These are phyloP conservation scores for Tuber magnatum DNA, from an alignment of 495 filamentous ascomycete genomes.

Conservation along the genomic window DNA sequence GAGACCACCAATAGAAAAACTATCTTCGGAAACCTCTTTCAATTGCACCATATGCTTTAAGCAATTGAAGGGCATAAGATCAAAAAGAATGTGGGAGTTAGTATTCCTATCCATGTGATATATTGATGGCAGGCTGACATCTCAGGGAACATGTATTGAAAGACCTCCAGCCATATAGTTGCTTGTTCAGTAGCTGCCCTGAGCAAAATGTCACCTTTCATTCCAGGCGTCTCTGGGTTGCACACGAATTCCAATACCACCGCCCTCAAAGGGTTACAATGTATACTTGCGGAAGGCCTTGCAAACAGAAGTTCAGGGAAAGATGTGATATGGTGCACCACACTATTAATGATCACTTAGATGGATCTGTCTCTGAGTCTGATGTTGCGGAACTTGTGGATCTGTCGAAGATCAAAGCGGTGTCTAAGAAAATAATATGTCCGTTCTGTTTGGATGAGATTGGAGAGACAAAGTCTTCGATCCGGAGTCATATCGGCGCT, in stretches of 20 bases:
- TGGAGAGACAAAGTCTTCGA: background rate
- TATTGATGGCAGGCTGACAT: background rate
- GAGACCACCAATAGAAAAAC: conserved; percentile 3
- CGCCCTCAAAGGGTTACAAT: conserved; percentile 8
- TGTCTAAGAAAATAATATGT: background rate
- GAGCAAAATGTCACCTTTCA: conserved; percentile 7
- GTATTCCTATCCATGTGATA: background rate
- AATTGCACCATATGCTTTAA: conserved; percentile 10
- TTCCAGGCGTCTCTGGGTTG: conserved; percentile 6
- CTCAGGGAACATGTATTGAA: conserved; percentile 11
- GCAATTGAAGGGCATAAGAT: background rate
- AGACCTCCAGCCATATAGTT: conserved; percentile 18
- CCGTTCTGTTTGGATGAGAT: conserved; percentile 11
- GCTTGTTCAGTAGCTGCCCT: conserved; percentile 15
- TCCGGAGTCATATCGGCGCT: conserved; percentile 11
- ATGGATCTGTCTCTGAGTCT: background rate
- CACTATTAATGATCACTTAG: conserved; percentile 6
- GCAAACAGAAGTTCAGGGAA: conserved; percentile 5
- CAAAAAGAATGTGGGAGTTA: conserved; percentile 11
- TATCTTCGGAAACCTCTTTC: background rate
- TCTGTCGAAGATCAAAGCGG: background rate
- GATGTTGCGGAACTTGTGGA: conserved; percentile 11
- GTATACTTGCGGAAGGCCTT: conserved; percentile 7
- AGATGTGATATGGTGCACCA: conserved; percentile 11
- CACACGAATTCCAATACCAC: conserved; percentile 18